These are phyloP conservation scores for Cyberlindnera sargentensis DNA, from an alignment of 805 yeast species.

Conservation along the genomic window DNA sequence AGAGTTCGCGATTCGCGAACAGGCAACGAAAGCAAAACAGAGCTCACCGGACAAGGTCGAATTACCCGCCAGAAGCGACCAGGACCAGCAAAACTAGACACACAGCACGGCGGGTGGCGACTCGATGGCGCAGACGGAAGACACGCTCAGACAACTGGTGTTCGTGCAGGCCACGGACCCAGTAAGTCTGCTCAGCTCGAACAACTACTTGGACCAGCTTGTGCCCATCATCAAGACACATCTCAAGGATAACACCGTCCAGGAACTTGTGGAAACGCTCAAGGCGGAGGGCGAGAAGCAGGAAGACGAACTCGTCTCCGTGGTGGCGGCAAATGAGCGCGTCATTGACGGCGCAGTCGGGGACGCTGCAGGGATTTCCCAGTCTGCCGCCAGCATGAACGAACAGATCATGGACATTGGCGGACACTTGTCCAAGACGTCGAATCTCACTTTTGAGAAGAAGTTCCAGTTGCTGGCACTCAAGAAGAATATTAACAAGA, in stretches of 20 bases:
- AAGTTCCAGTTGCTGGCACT: conserved; percentile 53
- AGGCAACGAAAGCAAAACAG: too few relatives aligned
- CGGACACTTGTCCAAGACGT: conserved; percentile 53
- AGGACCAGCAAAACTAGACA: too few relatives aligned
- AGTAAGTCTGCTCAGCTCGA: conserved; percentile 31
- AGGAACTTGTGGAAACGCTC: conserved; percentile 48
- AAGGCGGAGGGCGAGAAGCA: conserved; percentile 51
- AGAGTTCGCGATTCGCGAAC: too few relatives aligned
- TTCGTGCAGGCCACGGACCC: conserved; percentile 21
- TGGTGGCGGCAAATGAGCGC: conserved; percentile 55
- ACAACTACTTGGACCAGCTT: conserved; percentile 71
- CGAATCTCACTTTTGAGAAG: conserved; percentile 53
- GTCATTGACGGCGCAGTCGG: conserved; percentile 52
- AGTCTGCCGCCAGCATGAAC: conserved; percentile 48
- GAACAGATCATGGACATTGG: conserved; percentile 51
- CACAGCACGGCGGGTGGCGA: too few relatives aligned
- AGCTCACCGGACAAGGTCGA: too few relatives aligned
- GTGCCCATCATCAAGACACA: conserved; percentile 70
- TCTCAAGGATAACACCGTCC: conserved; percentile 44
- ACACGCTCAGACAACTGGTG: conserved; percentile 8
- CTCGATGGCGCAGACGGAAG: not conserved
- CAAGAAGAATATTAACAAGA: conserved; percentile 58
- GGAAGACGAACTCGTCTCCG: conserved; percentile 54
- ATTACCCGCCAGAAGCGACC: too few relatives aligned
- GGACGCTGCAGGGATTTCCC: conserved; percentile 55